Evolutionary conservation across 2,329 filamentous ascomycete genomes (phyloP).

Genomic region (Bisporella sp.): DNA sequence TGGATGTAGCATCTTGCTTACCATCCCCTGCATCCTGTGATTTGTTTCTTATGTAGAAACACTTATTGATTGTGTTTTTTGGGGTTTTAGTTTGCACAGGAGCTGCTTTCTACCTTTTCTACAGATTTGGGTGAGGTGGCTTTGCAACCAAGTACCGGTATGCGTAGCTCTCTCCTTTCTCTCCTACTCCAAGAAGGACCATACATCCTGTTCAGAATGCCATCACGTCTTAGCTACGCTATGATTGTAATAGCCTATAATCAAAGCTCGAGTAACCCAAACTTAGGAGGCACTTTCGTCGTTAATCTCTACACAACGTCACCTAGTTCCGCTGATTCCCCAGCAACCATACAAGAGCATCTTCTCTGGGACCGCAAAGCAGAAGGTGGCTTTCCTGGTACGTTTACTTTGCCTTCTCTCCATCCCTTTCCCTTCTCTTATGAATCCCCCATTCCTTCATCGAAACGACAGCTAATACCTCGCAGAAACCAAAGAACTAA

Average conservation of each 20-base stretch:
- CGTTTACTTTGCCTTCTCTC: conserved; percentile 11
- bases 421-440: neutral
- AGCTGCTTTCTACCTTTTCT: conserved; percentile 88
- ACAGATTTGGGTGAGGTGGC: conserved; percentile 80
- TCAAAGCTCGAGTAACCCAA: neutral
- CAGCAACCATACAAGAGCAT: conserved; percentile 35
- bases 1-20: too few species aligned
- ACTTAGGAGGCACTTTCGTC: conserved; percentile 66
- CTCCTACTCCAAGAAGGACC: neutral
- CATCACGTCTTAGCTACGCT: too few species aligned
- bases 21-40: too few species aligned
- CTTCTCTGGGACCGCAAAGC: conserved; percentile 81
- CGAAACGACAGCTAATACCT: neutral
- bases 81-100: conserved; percentile 69
- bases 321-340: conserved; percentile 6
- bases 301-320: conserved; percentile 53
- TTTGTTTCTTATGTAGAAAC: too few species aligned
- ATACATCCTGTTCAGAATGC: too few species aligned
- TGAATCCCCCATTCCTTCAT: neutral
- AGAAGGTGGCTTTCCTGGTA: conserved; percentile 81
- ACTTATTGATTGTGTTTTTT: too few species aligned
- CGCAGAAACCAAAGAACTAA: conserved; percentile 78
- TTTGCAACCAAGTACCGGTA: conserved; percentile 79
- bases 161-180: conserved; percentile 53
- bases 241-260: too few species aligned